Evolutionary conservation across 78 protist species (phyloP), one percentile per base, ranked within the genome.

Genomic region (Pigoraptor vietnamica): DNA sequence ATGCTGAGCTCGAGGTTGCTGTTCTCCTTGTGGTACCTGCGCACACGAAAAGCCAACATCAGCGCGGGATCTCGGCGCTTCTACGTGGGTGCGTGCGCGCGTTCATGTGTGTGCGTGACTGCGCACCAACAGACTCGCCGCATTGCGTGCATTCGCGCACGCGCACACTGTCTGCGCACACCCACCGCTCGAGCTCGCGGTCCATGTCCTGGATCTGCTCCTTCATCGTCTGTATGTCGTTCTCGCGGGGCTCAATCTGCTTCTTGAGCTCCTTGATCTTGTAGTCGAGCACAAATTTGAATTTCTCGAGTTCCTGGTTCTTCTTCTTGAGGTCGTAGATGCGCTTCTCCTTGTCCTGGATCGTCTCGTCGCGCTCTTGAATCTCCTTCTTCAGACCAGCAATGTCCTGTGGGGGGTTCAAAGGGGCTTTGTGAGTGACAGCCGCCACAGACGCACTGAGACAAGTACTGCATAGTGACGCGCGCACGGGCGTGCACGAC

Each of bases 281-380:
- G 93, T 93, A 92, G 82, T 96, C 97, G 79, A 97, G 94, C n/a
- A 97, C 98, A 87, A 95, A 95, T 92, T 95, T 96, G 91, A 95
- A 94, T 90, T 97, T 97, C 48, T 97, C 98, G 36, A 95, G 87
- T 91, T 95, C 96, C 89, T 96, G 97, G 92, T 97, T 97, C 93
- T 94, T 94, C 93, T 94, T 95, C 93, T 97, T 97, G 39, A 97
- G 92, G 33, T 96, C 98, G 92, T 92, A 93, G 37, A 97, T 95
- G 10, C 95, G 89, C 56, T 93, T 87, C 90, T 97, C 97, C 89
- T 95, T 95, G 94, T 97, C 98, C 0, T 92, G 90, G 37, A 97
- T 95, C 29, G 97, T 95, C 36, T 93, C 95, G 92, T 97, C 95
- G 39, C 98, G 92, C 89, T 96, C 97, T 0, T 0, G 39, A 25